phyloP scores from a whole-genome alignment of 1,139 yeast genomes.

The Blastobotrys proliferans region DNA sequence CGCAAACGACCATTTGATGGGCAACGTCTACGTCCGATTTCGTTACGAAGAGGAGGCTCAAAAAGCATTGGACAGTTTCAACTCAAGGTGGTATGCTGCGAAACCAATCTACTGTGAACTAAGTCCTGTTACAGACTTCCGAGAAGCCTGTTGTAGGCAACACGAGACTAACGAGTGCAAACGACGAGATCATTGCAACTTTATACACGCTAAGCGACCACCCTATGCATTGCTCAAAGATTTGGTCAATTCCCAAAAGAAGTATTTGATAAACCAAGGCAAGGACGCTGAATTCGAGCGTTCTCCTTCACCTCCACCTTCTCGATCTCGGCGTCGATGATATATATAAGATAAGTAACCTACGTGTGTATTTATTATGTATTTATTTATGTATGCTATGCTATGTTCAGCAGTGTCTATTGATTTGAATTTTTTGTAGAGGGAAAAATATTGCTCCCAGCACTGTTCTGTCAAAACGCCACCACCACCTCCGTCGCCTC shows the following conservation, averaged over 20 bases:
- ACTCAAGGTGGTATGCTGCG: conserved; percentile 77
- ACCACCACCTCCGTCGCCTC: background rate
- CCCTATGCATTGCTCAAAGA: conserved; percentile 40
- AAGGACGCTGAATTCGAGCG: conserved; percentile 2
- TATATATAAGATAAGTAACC: background rate
- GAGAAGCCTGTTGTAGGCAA: conserved; percentile 73
- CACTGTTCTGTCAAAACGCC: too few relatives aligned
- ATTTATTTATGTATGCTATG: background rate
- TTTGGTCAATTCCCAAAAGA: conserved; percentile 39
- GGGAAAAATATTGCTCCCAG: too few relatives aligned
- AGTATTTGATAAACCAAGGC: conserved; percentile 21
- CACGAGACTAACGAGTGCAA: conserved; percentile 61
- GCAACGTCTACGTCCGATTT: conserved; percentile 76
- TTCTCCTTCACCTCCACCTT: conserved; percentile 7
- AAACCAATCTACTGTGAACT: conserved; percentile 79
- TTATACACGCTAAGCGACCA: conserved; percentile 74
- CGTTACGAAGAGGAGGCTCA: conserved; percentile 54
- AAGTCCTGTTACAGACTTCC: conserved; percentile 68
- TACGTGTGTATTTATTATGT: background rate
- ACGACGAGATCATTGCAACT: conserved; percentile 81
- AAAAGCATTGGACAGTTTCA: conserved; percentile 56
- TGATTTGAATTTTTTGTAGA: background rate
- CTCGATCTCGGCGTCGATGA: conserved; percentile 6
- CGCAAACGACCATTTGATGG: conserved; percentile 73
- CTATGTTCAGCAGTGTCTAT: background rate